Evolutionary conservation across 192 early-diverging fungal species (phyloP).

Genomic region (Mortierella alpina): DNA sequence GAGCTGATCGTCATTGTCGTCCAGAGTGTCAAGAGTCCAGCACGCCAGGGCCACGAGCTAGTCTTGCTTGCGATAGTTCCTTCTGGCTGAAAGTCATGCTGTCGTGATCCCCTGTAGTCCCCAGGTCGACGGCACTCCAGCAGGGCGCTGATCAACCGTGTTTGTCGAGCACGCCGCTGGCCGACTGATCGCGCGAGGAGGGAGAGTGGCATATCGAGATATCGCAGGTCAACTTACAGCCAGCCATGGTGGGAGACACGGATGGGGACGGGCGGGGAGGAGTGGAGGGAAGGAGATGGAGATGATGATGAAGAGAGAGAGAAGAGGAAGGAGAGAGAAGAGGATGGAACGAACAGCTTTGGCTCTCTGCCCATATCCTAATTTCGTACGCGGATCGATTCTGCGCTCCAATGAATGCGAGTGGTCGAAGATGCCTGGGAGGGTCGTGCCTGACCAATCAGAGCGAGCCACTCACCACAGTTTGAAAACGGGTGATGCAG

Average conservation of each 20-base stretch:
- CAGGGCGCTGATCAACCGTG: too few species aligned
- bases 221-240: constrained; percentile 34
- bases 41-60: too few species aligned
- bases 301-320: constrained; percentile 25
- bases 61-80: too few species aligned
- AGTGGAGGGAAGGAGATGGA: constrained; percentile 8
- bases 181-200: background rate
- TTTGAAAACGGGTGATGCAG: too few species aligned
- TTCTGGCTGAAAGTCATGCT: too few species aligned
- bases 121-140: too few species aligned
- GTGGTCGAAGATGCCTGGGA: constrained; percentile 6
- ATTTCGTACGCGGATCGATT: too few species aligned
- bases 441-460: constrained; percentile 20
- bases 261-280: constrained; percentile 1
- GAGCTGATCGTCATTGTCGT: too few species aligned
- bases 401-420: background rate
- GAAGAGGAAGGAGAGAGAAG: constrained; percentile 5
- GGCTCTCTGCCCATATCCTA: too few species aligned
- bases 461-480: constrained; percentile 24
- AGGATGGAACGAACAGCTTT: background rate
- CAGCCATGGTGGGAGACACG: constrained; percentile 44
- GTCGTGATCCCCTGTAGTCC: too few species aligned
- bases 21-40: too few species aligned
- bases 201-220: background rate
- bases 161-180: too few species aligned